Conservation (phyloP, 345 rosid species). For the Cardiospermum halicacabum region DNA sequence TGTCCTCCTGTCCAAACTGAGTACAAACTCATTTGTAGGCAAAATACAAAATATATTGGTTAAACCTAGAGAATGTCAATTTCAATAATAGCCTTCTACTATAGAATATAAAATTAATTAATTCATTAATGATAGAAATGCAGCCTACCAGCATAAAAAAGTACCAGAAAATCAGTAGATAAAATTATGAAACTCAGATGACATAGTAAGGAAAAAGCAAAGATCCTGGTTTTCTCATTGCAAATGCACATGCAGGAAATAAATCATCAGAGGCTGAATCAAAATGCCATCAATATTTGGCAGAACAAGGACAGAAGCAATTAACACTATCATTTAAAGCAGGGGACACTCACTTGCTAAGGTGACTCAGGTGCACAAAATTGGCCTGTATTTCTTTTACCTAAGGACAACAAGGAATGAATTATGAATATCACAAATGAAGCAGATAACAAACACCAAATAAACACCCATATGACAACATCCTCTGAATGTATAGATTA, state of each 20-base stretch:
- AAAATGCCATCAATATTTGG: not conserved
- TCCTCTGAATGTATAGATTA: not conserved
- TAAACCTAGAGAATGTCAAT: not conserved
- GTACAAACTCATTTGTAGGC: not conserved
- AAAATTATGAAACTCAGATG: not conserved
- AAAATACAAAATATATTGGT: not conserved
- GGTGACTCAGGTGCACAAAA: conserved; percentile 72
- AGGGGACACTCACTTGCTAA: conserved; percentile 62
- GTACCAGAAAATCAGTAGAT: not conserved
- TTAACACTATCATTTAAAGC: not conserved
- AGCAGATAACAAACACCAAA: not conserved
- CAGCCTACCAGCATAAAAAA: not conserved
- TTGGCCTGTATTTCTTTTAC: conserved; percentile 83
- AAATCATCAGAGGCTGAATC: not conserved
- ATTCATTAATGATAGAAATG: not conserved
- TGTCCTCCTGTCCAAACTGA: not conserved
- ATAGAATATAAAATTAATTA: too few species aligned
- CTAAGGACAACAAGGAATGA: conserved; percentile 32
- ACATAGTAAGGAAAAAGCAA: not conserved
- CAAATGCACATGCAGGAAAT: not conserved
- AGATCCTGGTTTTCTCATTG: not conserved
- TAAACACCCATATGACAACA: not conserved
- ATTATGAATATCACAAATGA: conserved; percentile 11
- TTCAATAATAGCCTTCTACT: not conserved
- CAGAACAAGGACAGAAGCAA: not conserved